phyloP scores from a whole-genome alignment of 2,329 filamentous ascomycete genomes.

The Fusarium sp. region DNA sequence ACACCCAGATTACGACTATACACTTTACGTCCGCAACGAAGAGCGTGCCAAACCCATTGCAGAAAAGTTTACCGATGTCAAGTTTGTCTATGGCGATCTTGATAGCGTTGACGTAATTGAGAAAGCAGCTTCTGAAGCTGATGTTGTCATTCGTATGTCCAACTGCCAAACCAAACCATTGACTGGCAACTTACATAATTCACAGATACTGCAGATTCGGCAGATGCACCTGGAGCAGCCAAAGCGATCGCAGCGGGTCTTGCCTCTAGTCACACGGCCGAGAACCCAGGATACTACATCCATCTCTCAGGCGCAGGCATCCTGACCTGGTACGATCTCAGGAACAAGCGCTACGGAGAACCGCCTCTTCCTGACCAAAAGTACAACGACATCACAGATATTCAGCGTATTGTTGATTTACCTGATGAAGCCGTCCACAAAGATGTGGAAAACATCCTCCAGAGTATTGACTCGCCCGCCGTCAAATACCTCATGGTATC shows the following conservation, averaged over 20 bases:
- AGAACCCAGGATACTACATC: constrained; percentile 61
- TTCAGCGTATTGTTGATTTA: constrained; percentile 65
- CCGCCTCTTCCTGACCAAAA: constrained; percentile 56
- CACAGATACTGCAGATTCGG: constrained; percentile 61
- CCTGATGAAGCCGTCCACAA: constrained; percentile 71
- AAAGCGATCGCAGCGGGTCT: constrained; percentile 60
- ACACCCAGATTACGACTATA: constrained; percentile 60
- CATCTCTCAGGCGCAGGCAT: constrained; percentile 64
- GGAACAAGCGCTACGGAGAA: constrained; percentile 57
- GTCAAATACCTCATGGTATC: constrained; percentile 60
- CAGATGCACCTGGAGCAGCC: constrained; percentile 57
- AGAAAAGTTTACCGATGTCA: constrained; percentile 59
- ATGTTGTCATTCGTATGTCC: constrained; percentile 60
- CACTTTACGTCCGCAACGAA: constrained; percentile 60
- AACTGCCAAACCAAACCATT: too few relatives aligned
- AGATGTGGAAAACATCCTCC: constrained; percentile 75
- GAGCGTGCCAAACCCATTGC: constrained; percentile 57
- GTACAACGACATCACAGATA: constrained; percentile 69
- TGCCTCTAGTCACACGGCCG: constrained; percentile 54
- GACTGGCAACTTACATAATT: background rate
- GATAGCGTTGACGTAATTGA: constrained; percentile 59
- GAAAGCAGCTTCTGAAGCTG: constrained; percentile 62
- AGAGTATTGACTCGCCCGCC: constrained; percentile 51
- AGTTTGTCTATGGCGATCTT: constrained; percentile 61
- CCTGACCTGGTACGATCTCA: constrained; percentile 59